These are phyloP conservation scores for Rhodomyrtus tomentosa DNA, from an alignment of 345 rosid species.

Conservation along the genomic window DNA sequence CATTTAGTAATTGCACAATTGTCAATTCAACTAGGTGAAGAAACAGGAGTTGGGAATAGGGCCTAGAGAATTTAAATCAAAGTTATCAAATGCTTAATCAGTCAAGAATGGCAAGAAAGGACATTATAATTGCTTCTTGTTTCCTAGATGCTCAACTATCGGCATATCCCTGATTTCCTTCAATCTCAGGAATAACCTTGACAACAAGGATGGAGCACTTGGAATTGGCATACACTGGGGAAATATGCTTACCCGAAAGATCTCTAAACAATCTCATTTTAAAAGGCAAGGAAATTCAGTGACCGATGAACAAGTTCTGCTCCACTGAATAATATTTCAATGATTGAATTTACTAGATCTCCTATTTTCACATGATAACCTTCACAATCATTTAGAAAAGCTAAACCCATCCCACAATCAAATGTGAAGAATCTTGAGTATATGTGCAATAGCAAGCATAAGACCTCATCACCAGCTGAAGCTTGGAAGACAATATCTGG, in stretches of 20 bases:
- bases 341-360: background rate
- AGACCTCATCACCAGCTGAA: conserved; percentile 92
- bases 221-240: background rate
- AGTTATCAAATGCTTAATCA: background rate
- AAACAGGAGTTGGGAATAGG: background rate
- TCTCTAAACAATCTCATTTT: background rate
- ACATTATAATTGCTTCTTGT: background rate
- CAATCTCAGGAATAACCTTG: background rate
- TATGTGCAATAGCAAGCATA: background rate
- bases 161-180: background rate
- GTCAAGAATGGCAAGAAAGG: background rate
- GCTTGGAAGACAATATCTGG: conserved; percentile 83
- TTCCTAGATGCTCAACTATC: background rate
- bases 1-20: background rate
- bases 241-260: background rate
- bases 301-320: background rate
- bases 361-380: background rate
- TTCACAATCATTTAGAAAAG: background rate
- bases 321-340: background rate
- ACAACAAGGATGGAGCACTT: background rate
- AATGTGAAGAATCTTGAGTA: background rate
- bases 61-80: background rate
- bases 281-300: background rate
- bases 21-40: background rate
- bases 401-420: background rate